phyloP scores from a whole-genome alignment of 257 asterid genomes.

The Nicotiana otophora region DNA sequence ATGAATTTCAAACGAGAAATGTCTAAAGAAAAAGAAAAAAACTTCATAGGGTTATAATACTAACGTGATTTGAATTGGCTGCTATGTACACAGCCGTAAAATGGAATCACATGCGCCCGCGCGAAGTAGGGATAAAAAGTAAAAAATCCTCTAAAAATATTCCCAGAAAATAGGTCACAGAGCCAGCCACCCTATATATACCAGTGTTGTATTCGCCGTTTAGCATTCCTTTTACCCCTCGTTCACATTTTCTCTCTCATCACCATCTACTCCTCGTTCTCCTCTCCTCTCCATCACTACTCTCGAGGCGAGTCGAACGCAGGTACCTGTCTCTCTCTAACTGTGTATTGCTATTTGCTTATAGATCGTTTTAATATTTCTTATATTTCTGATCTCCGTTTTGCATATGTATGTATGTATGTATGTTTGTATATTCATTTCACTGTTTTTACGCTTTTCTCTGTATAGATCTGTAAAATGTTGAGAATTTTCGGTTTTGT shows the following conservation, averaged over 20 bases:
- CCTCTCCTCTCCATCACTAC: slow-evolving; percentile 23
- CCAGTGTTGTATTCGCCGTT: not conserved
- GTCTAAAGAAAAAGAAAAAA: no score
- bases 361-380: not conserved
- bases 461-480: not conserved
- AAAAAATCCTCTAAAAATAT: no score
- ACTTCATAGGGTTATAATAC: no score
- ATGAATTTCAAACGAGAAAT: no score
- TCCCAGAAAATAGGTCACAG: no score
- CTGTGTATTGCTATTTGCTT: not conserved
- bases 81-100: no score
- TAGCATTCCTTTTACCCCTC: not conserved
- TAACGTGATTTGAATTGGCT: no score
- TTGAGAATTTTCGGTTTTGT: not conserved
- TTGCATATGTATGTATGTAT: not conserved
- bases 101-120: no score
- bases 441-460: not conserved
- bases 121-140: no score
- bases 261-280: slow-evolving; percentile 20
- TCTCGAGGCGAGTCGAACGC: slow-evolving; percentile 30
- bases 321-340: slow-evolving; percentile 20
- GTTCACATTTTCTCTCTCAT: not conserved
- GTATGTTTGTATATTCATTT: not conserved
- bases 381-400: not conserved
- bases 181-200: not conserved